phyloP scores from a whole-genome alignment of 2,329 filamentous ascomycete species.

The Pseudodiploospora longispora region DNA sequence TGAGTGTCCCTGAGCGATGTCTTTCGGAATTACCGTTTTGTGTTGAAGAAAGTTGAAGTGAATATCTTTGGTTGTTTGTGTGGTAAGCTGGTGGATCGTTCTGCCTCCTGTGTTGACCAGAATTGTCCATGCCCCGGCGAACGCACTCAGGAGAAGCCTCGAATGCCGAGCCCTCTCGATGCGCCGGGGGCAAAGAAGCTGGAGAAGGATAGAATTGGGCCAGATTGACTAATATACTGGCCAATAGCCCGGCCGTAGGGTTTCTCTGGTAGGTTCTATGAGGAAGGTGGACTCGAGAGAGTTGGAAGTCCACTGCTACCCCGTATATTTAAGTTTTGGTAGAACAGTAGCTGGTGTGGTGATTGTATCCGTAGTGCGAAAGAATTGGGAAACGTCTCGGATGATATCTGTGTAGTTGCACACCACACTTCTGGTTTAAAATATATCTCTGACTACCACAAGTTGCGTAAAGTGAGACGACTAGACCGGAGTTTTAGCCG shows the following conservation, averaged over 20 bases:
- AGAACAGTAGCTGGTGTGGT: no score
- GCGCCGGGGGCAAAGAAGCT: slow-evolving; percentile 3
- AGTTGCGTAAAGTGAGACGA: no score
- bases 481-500: no score
- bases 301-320: no score
- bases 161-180: slow-evolving; percentile 2
- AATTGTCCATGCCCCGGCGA: slow-evolving; percentile 10
- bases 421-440: no score
- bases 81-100: slow-evolving; percentile 46
- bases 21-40: slow-evolving; percentile 29
- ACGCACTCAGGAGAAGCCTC: slow-evolving; percentile 2
- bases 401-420: no score
- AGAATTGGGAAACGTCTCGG: no score
- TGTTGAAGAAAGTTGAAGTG: slow-evolving; percentile 38
- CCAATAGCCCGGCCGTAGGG: not conserved
- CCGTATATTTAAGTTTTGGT: no score
- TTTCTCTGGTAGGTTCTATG: no score
- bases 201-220: not conserved
- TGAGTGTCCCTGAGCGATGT: slow-evolving; percentile 43
- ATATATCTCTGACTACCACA: no score
- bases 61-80: slow-evolving; percentile 46
- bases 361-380: no score
- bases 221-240: not conserved
- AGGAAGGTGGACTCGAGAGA: no score
- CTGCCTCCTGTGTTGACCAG: slow-evolving; percentile 9